Base-by-base conservation (phyloP, 306 rosid genomes). In the Quercus aquifolioides region DNA sequence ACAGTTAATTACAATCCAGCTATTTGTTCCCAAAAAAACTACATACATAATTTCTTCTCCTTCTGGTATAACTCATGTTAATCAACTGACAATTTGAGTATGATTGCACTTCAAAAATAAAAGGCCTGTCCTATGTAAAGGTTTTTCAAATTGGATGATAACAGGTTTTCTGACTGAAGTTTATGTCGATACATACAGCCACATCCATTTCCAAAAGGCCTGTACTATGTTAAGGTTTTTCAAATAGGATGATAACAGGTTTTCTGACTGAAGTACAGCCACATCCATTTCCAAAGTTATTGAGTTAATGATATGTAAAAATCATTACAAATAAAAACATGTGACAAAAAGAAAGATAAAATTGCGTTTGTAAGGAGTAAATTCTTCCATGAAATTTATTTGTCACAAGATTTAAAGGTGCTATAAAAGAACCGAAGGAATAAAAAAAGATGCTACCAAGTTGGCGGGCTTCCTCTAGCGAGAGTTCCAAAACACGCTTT, bases 391-490 rank as follows among this genome's bases (percentile, higher is more conserved):
- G 19, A 14, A 2, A 68, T 25, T 33, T 19, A 5, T 21, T 19
- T 7, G 6, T 68, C 15, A 33, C 54, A 19, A 68, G 52, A 19
- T 19, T 6, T 4, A 1, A 4, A 74, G 58, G 70, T 23, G 52
- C 49, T 19, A 6, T 12, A 51, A 51, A 74, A 54, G 76, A 41
- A 74, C 13, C 1, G 55, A 71, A 19, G 15, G 25, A 69, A 55
- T 60, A 77, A 33, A 59, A 46, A 33, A 70, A 28, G 43, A 56
- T 33, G 33, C 21, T 86, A 95, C 99, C 99, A 55, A 95, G 99
- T 88, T 95, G 99, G 57, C 99, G 97, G 60, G 98, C 99, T 89
- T 95, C 99, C 89, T 95, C 98, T 28, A 95, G 84, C 18, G 99
- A 95, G 80, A 93, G 97, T 84, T 95, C 99, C 90, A 95, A 85